Percentiles rank a stretch among this genome's conserved stretches.
These are phyloP conservation scores for Chlorociboria aeruginascens DNA, from an alignment of 495 filamentous ascomycete species.

Conservation along the genomic window DNA sequence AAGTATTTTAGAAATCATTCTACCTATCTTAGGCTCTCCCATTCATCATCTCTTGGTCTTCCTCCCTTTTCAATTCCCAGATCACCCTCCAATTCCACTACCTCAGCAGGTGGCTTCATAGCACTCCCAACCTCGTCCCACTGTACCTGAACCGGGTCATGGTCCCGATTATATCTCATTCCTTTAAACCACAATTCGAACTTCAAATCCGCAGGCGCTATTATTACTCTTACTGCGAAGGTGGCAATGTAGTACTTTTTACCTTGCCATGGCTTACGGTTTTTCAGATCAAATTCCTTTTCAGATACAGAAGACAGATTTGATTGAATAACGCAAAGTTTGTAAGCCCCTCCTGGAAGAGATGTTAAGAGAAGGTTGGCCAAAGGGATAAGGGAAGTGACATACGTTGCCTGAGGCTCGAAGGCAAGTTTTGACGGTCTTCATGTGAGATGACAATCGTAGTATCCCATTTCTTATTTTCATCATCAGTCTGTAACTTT, in stretches of 20 bases:
- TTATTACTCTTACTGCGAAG: constrained; percentile 39
- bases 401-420: constrained; percentile 26
- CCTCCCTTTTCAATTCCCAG: too few species aligned
- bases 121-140: constrained; percentile 29
- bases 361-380: constrained; percentile 20
- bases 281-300: constrained; percentile 22
- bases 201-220: constrained; percentile 40
- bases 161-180: constrained; percentile 29
- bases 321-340: constrained; percentile 27
- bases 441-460: constrained; percentile 36
- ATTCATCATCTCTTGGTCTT: too few species aligned
- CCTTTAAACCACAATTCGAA: constrained; percentile 42
- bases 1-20: too few species aligned
- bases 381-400: constrained; percentile 22
- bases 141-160: constrained; percentile 37
- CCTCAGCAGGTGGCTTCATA: constrained; percentile 4
- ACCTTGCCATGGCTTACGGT: constrained; percentile 28
- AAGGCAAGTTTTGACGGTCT: constrained; percentile 28
- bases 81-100: too few species aligned
- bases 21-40: too few species aligned
- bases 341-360: constrained; percentile 27
- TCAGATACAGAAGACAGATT: constrained; percentile 24
- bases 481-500: constrained; percentile 29
- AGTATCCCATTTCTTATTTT: constrained; percentile 30
- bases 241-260: constrained; percentile 33